These are phyloP conservation scores for Geum urbanum DNA, from an alignment of 306 rosid species.

Conservation along the genomic window DNA sequence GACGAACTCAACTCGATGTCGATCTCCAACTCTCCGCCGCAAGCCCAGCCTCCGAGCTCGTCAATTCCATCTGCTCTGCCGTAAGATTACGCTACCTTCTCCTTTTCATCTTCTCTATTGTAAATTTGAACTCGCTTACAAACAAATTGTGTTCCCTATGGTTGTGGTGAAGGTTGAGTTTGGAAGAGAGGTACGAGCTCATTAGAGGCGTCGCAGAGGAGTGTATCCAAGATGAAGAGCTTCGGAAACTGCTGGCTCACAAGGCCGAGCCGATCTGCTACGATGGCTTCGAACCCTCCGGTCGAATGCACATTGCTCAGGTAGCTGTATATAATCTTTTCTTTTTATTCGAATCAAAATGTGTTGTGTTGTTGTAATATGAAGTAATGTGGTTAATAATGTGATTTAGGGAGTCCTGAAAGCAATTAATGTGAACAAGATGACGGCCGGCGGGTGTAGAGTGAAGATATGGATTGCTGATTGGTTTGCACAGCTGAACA, in stretches of 20 bases:
- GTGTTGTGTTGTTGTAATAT: background rate
- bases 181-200: too few relatives aligned
- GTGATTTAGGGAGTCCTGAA: conserved; percentile 79
- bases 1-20: too few relatives aligned
- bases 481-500: conserved; percentile 86
- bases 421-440: conserved; percentile 69
- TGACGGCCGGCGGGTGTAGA: conserved; percentile 63
- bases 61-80: too few relatives aligned
- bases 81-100: too few relatives aligned
- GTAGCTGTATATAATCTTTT: conserved; percentile 16
- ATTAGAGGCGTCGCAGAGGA: conserved; percentile 40
- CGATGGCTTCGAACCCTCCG: conserved; percentile 90
- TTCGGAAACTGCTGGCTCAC: conserved; percentile 51
- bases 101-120: too few relatives aligned
- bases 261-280: conserved; percentile 74
- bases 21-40: too few relatives aligned
- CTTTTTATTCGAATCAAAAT: background rate
- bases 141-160: too few relatives aligned
- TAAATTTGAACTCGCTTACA: too few relatives aligned
- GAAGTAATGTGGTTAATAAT: background rate
- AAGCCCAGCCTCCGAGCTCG: too few relatives aligned
- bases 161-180: too few relatives aligned
- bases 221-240: conserved; percentile 83
- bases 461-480: conserved; percentile 92
- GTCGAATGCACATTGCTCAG: conserved; percentile 97